phyloP scores from a whole-genome alignment of 2,329 filamentous ascomycete genomes.

The Stemphylium beticola region DNA sequence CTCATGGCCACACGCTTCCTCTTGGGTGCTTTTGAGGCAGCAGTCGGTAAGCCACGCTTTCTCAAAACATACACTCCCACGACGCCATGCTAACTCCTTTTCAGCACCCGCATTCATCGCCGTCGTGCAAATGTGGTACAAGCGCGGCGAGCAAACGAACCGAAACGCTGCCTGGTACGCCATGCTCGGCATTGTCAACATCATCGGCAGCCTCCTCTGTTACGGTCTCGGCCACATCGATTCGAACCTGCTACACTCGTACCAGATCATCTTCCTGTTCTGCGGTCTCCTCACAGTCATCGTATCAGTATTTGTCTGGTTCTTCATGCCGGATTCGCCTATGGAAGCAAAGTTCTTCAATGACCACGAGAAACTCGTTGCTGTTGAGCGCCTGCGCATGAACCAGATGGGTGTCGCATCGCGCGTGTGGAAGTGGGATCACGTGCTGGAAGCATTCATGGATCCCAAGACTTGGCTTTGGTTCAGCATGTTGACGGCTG shows the following conservation, averaged over 20 bases:
- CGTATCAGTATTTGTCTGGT: slow-evolving; percentile 57
- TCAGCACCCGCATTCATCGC: slow-evolving; percentile 40
- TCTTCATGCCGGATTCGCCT: slow-evolving; percentile 69
- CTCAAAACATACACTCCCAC: background rate
- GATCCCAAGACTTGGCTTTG: slow-evolving; percentile 66
- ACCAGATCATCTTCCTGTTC: slow-evolving; percentile 47
- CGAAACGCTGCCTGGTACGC: slow-evolving; percentile 65
- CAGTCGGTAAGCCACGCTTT: slow-evolving; percentile 44
- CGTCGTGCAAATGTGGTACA: slow-evolving; percentile 62
- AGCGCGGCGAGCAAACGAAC: slow-evolving; percentile 64
- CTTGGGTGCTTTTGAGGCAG: slow-evolving; percentile 72
- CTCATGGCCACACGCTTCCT: slow-evolving; percentile 68
- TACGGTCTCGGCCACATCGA: slow-evolving; percentile 66
- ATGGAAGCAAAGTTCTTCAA: slow-evolving; percentile 64
- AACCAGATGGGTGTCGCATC: slow-evolving; percentile 53
- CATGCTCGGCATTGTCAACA: slow-evolving; percentile 66
- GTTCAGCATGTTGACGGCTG: slow-evolving; percentile 55
- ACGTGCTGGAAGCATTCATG: slow-evolving; percentile 60
- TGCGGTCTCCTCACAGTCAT: slow-evolving; percentile 56
- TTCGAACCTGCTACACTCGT: slow-evolving; percentile 50
- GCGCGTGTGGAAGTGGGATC: slow-evolving; percentile 58
- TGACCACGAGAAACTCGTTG: slow-evolving; percentile 63
- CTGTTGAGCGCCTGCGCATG: slow-evolving; percentile 60
- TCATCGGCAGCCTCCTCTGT: slow-evolving; percentile 61
- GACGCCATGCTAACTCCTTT: slow-evolving; percentile 1